Conservation (phyloP, 805 yeast genomes). For the Monosporozyma aquatica region DNA sequence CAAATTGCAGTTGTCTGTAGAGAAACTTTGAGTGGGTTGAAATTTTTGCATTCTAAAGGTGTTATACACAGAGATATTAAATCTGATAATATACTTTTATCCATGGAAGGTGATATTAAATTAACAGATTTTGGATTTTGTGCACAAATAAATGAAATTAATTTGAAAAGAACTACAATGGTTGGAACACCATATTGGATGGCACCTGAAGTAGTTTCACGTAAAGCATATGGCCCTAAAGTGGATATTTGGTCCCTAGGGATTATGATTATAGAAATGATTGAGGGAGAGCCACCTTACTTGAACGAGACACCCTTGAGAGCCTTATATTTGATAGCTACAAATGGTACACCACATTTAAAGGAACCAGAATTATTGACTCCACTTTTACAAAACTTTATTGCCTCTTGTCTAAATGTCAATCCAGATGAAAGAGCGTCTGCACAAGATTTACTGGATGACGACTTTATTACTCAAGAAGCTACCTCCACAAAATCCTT, state of each 20-base stretch:
- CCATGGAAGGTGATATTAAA: constrained; percentile 81
- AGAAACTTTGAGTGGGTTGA: constrained; percentile 79
- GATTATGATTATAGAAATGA: constrained; percentile 97
- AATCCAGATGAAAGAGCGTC: constrained; percentile 73
- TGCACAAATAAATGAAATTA: constrained; percentile 79
- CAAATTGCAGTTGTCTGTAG: constrained; percentile 93
- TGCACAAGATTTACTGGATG: constrained; percentile 61
- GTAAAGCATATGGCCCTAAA: constrained; percentile 92
- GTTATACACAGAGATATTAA: constrained; percentile 95
- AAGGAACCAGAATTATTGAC: constrained; percentile 81
- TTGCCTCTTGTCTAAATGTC: constrained; percentile 73
- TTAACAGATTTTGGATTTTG: constrained; percentile 95
- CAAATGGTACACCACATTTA: constrained; percentile 91
- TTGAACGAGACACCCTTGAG: constrained; percentile 91
- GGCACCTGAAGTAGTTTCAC: constrained; percentile 98
- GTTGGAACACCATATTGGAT: constrained; percentile 99
- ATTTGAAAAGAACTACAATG: constrained; percentile 90
- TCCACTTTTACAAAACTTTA: constrained; percentile 53
- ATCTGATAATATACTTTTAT: constrained; percentile 81
- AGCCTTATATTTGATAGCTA: constrained; percentile 88
- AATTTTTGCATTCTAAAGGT: constrained; percentile 82
- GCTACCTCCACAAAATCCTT: constrained; percentile 54
- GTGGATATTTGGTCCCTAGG: constrained; percentile 98
- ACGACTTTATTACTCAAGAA: constrained; percentile 48
- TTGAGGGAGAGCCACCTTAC: constrained; percentile 98